Evolutionary conservation across 2,329 filamentous ascomycete species (phyloP).

Genomic region (Diaporthe aspalathi): DNA sequence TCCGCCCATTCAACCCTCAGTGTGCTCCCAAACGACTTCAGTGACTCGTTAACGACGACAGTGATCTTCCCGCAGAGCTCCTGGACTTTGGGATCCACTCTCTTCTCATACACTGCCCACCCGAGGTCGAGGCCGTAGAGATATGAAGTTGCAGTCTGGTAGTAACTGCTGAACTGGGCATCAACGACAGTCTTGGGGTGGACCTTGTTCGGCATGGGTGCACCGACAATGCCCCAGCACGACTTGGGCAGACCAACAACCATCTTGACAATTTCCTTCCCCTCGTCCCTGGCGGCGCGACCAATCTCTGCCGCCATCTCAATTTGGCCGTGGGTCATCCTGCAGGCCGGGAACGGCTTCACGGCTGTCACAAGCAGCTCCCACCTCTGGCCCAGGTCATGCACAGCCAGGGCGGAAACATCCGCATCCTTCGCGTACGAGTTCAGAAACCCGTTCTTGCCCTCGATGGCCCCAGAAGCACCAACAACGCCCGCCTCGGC

Average conservation of each 20-base stretch:
- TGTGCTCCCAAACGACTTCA: neutral
- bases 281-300: constrained; percentile 38
- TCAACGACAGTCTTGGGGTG: constrained; percentile 46
- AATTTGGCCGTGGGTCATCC: constrained; percentile 47
- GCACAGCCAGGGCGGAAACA: constrained; percentile 35
- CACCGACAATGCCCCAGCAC: constrained; percentile 36
- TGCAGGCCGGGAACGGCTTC: constrained; percentile 45
- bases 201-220: constrained; percentile 43
- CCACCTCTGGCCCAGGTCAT: constrained; percentile 42
- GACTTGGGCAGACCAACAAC: constrained; percentile 3
- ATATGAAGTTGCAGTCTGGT: constrained; percentile 46
- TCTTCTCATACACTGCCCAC: constrained; percentile 37
- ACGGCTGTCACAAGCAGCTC: constrained; percentile 43
- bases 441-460: constrained; percentile 43
- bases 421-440: constrained; percentile 41
- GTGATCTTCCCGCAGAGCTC: neutral
- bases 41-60: neutral
- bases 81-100: neutral
- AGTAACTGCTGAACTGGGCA: constrained; percentile 47
- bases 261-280: neutral
- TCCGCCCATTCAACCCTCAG: neutral
- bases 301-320: constrained; percentile 42
- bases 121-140: constrained; percentile 43
- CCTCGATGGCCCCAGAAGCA: constrained; percentile 43
- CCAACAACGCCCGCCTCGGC: constrained; percentile 45